Evolutionary conservation across 169 alveolate genomes (phyloP).

Genomic region (Perkinsus chesapeaki): DNA sequence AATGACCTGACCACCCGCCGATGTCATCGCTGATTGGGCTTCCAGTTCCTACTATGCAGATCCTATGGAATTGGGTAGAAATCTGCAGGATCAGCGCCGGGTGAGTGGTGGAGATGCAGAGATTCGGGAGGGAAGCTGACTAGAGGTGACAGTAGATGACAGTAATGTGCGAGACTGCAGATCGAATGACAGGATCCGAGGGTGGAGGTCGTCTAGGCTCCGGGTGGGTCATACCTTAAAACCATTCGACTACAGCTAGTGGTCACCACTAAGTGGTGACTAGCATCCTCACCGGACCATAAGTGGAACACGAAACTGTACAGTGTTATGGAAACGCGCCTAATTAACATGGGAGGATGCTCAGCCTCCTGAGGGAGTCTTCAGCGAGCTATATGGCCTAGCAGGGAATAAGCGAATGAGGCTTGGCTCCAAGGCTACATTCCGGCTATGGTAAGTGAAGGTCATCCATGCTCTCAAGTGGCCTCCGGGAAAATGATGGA

Average conservation of each 20-base stretch:
- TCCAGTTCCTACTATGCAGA: too few species aligned
- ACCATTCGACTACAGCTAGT: too few species aligned
- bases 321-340: background rate
- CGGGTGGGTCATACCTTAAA: too few species aligned
- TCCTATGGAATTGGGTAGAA: background rate
- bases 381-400: background rate
- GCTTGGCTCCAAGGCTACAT: too few species aligned
- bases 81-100: background rate
- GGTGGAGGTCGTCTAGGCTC: background rate
- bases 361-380: background rate
- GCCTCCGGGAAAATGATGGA: background rate
- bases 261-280: too few species aligned
- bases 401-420: background rate
- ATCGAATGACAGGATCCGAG: background rate
- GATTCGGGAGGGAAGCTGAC: background rate
- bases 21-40: too few species aligned
- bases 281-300: too few species aligned
- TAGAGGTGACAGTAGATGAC: background rate
- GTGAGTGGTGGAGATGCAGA: background rate
- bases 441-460: background rate
- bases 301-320: background rate
- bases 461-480: background rate
- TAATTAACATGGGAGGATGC: background rate
- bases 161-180: background rate
- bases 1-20: too few species aligned